phyloP scores from a whole-genome alignment of 768 basidiomycete genomes.

The Gloeophyllum trabeum region DNA sequence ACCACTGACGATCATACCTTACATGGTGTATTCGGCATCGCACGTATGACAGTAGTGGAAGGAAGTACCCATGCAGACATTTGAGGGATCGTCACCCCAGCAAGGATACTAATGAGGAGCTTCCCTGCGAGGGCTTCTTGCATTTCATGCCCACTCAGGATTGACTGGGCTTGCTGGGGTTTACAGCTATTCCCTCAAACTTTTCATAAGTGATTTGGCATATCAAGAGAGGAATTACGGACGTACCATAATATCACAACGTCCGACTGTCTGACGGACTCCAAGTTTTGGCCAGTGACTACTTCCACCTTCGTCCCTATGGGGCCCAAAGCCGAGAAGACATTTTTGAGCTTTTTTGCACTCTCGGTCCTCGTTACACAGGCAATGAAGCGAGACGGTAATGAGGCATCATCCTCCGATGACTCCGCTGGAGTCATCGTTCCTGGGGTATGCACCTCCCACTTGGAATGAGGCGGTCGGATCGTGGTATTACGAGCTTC shows the following conservation, averaged over 20 bases:
- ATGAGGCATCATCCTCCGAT: slow-evolving; percentile 46
- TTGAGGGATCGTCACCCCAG: slow-evolving; percentile 88
- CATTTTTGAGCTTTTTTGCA: slow-evolving; percentile 48
- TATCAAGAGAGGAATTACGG: not conserved
- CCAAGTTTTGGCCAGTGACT: slow-evolving; percentile 54
- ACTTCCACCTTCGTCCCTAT: slow-evolving; percentile 65
- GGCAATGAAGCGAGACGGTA: slow-evolving; percentile 75
- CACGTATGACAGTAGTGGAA: slow-evolving; percentile 79
- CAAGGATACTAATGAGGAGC: slow-evolving; percentile 91
- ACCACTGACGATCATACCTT: slow-evolving; percentile 42
- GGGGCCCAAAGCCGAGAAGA: slow-evolving; percentile 47
- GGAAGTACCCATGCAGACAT: slow-evolving; percentile 63
- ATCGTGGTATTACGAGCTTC: slow-evolving; percentile 28
- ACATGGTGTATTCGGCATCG: slow-evolving; percentile 98
- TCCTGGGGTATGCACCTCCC: slow-evolving; percentile 64
- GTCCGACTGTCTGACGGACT: slow-evolving; percentile 63
- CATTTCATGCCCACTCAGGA: slow-evolving; percentile 69
- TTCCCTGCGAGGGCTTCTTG: slow-evolving; percentile 79
- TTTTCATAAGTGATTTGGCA: not conserved
- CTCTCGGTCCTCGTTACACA: slow-evolving; percentile 78
- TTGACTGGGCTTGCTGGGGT: slow-evolving; percentile 72
- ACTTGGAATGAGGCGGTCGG: slow-evolving; percentile 28
- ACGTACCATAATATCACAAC: slow-evolving; percentile 83
- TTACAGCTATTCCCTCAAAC: slow-evolving; percentile 86
- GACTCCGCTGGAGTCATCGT: slow-evolving; percentile 50